Evolutionary conservation across 192 early-diverging fungal genomes (phyloP), one percentile per base, ranked within the genome.

Genomic region (Umbelopsis vinacea): DNA sequence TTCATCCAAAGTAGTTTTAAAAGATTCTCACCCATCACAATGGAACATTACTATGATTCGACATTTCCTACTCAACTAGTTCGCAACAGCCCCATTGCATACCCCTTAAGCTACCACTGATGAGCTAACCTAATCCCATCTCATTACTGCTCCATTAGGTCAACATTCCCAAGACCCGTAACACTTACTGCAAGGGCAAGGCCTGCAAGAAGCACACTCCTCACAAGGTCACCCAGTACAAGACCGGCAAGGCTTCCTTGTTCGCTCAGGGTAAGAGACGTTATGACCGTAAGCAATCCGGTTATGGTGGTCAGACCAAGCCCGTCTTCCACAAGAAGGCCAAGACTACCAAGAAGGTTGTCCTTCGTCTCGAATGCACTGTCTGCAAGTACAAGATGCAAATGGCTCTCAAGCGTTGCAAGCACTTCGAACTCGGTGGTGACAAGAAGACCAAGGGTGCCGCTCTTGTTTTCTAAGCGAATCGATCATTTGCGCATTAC

Each of bases 281-380:
- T 76, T 81, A 81, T 54, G 79, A 81, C 71, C 79, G 95, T 81
- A 99, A 99, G 91, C 97, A 98, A 87, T 91, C 90, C 72, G 98
- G 98, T 89, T 98, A 92, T 88, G 98, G 98, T 95, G 98, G 98
- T 90, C 98, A 99, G 89, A 98, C 96, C 87, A 99, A 99, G 93
- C 98, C 96, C 82, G 94, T 98, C 80, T 99, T 99, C 95, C 96
- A 98, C 93, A 99, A 99, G 92, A 99, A 99, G 94, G 98, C 96
- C 83, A 99, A 98, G 94, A 99, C 98, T 76, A 98, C 96, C 87
- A 99, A 98, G 92, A 99, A 99, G 93, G 84, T 98, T 83, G 97
- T 97, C 29, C 92, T 99, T 75, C 94, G 96, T 90, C 88, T 99
- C 43, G 97, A 98, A 86, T 99, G 98, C 90, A 96, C 91, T 74